Evolutionary conservation across 2,329 filamentous ascomycete species (phyloP), one percentile per base, ranked within the genome.

Genomic region (Tolypocladium tundrense): DNA sequence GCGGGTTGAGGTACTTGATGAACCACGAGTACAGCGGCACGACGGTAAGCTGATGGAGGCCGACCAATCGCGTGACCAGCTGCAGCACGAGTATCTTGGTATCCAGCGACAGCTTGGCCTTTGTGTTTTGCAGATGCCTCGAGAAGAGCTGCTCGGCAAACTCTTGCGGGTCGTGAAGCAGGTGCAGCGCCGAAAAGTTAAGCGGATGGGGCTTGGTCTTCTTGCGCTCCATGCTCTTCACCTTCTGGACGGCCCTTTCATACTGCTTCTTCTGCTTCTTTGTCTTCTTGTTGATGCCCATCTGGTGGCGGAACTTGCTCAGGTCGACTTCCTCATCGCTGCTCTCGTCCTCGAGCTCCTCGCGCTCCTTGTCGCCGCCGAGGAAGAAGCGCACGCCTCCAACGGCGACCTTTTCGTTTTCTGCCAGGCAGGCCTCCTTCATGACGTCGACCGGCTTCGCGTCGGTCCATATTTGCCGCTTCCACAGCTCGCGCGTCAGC

Each of bases 11-110:
- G 72, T 87, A 91, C 73, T 96, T 96, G 72, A 93, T 87, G 71
- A 97, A 96, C 81, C 95, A 97, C 31, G 92, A 97, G 77, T 97
- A 99, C 35, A 99, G 84, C 10, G 88, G 85, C 61, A 97, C 87
- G 54, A 97, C 82, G 1, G 89, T 95, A 63, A 97, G 80, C 75
- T 95, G 91, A 77, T 99, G 94, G 62, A 97, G 78, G 64, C 94
- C 94, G 51, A 97, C 89, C 40, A 99, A 81, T 60, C 94, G 84
- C 24, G 91, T 95, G 10, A 97, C 89, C 0, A 99, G 81, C 69
- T 97, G 91, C 53, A 99, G 75, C 2, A 97, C 88, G n/a, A 91
- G 79, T 1, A 97, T 79, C 70, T 91, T 96, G 65, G 92, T 90
- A 63, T 97, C 93, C 27, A 97, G 80, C 14, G 90, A 86, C 53